phyloP scores from a whole-genome alignment of 805 yeast genomes.

The Spathaspora passalidarum region DNA sequence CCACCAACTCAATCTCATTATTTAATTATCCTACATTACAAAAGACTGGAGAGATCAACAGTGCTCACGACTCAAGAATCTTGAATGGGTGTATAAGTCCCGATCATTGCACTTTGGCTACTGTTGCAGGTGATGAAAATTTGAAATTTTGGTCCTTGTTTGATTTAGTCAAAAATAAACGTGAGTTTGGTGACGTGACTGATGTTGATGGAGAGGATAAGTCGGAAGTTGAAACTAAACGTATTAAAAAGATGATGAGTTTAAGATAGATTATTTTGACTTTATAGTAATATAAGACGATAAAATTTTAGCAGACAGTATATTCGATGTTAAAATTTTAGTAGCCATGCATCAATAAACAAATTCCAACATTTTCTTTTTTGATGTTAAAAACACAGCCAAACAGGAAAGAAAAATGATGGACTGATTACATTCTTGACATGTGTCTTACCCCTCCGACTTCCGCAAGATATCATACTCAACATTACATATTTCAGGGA shows the following conservation, averaged over 20 bases:
- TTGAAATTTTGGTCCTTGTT: conserved; percentile 92
- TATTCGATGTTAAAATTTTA: too few relatives aligned
- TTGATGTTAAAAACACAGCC: too few relatives aligned
- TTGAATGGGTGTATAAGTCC: conserved; percentile 83
- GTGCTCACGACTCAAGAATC: conserved; percentile 89
- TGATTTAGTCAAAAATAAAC: conserved; percentile 44
- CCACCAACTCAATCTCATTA: conserved; percentile 76
- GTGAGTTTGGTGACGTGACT: conserved; percentile 15
- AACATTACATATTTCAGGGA: too few relatives aligned
- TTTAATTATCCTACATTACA: conserved; percentile 84
- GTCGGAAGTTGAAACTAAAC: conserved; percentile 11
- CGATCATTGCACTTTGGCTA: conserved; percentile 85
- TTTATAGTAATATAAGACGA: too few relatives aligned
- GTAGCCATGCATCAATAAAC: too few relatives aligned
- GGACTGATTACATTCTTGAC: too few relatives aligned
- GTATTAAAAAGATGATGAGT: conserved; percentile 24
- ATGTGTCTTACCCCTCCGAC: too few relatives aligned
- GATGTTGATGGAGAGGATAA: conserved; percentile 12
- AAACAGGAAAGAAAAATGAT: too few relatives aligned
- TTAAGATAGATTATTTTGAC: too few relatives aligned
- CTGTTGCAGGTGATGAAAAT: conserved; percentile 95
- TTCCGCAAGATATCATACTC: too few relatives aligned
- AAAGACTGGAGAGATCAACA: conserved; percentile 80
- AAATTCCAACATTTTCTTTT: too few relatives aligned
- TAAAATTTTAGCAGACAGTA: too few relatives aligned